Percentiles rank a stretch among this genome's conserved stretches.
Conservation (phyloP, 2,329 filamentous ascomycete genomes). For the Ambrosiella xylebori region DNA sequence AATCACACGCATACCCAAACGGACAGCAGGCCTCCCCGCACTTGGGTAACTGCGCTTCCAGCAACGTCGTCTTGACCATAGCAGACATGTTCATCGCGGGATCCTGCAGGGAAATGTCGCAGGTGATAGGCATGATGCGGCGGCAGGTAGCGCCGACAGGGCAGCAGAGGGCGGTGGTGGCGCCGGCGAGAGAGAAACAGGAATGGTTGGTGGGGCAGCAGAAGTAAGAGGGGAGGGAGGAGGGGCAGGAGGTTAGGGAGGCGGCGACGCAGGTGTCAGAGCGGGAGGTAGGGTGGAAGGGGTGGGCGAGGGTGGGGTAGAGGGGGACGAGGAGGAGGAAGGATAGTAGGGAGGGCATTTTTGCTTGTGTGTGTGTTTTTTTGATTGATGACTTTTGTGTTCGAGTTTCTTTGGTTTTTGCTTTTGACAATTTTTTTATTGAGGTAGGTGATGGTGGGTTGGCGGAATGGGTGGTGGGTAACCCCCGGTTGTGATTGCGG, state of each 20-base stretch:
- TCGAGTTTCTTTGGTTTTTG: too few species aligned
- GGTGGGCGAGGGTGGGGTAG: conserved; percentile 20
- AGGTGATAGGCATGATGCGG: conserved; percentile 46
- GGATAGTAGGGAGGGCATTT: conserved; percentile 13
- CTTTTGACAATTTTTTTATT: too few species aligned
- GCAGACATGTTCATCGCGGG: conserved; percentile 36
- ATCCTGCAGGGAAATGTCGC: conserved; percentile 45
- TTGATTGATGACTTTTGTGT: neutral
- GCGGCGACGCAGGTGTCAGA: conserved; percentile 23
- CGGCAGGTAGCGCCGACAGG: conserved; percentile 39
- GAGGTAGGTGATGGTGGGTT: too few species aligned
- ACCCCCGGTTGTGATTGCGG: too few species aligned
- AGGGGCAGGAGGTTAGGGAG: conserved; percentile 33
- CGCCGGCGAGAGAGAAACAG: conserved; percentile 45
- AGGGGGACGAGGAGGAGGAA: conserved; percentile 24
- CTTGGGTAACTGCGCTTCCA: conserved; percentile 34
- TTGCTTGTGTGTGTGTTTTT: neutral
- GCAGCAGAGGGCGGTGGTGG: conserved; percentile 55
- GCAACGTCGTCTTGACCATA: conserved; percentile 48
- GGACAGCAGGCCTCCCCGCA: conserved; percentile 53
- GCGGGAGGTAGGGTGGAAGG: conserved; percentile 16
- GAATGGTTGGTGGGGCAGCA: conserved; percentile 40
- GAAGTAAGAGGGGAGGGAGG: conserved; percentile 43
- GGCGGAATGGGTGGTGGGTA: too few species aligned
- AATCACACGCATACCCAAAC: conserved; percentile 48